Conservation (phyloP, 1,284 basidiomycete species). For the Puccinia horiana region DNA sequence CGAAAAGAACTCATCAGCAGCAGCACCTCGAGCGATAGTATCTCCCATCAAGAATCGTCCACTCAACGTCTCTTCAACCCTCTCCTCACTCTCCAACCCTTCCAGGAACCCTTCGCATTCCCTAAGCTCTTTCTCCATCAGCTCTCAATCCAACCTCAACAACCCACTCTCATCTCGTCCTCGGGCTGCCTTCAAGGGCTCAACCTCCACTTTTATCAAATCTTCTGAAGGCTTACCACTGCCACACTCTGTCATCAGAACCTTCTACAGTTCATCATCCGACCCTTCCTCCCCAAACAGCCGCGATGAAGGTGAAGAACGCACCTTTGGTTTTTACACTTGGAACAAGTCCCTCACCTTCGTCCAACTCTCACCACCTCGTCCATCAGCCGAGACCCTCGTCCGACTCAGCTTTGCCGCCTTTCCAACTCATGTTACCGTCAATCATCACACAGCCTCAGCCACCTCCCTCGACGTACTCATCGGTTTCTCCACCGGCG, state of each 20-base stretch:
- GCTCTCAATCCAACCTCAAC: background rate
- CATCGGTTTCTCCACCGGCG: constrained; percentile 88
- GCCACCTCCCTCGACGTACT: constrained; percentile 81
- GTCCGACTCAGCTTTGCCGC: constrained; percentile 80
- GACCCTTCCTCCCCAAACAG: constrained; percentile 59
- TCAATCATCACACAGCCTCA: constrained; percentile 75
- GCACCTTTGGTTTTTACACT: constrained; percentile 52
- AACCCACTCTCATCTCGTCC: constrained; percentile 50
- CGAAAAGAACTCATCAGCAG: background rate
- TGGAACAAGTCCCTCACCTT: constrained; percentile 55
- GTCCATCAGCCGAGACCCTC: constrained; percentile 71
- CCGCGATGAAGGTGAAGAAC: background rate
- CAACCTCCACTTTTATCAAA: constrained; percentile 53
- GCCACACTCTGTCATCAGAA: constrained; percentile 49
- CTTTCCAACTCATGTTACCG: constrained; percentile 82
- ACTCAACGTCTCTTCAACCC: constrained; percentile 1
- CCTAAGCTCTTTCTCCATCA: background rate
- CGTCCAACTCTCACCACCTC: constrained; percentile 30
- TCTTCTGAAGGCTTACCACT: constrained; percentile 52
- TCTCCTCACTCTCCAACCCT: constrained; percentile 4
- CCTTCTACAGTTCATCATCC: constrained; percentile 61
- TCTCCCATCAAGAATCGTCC: constrained; percentile 18
- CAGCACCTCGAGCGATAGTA: background rate
- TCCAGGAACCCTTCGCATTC: background rate
- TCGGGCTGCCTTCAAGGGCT: constrained; percentile 52